These are phyloP conservation scores for Russula compacta DNA, from an alignment of 768 basidiomycete genomes.

Conservation along the genomic window DNA sequence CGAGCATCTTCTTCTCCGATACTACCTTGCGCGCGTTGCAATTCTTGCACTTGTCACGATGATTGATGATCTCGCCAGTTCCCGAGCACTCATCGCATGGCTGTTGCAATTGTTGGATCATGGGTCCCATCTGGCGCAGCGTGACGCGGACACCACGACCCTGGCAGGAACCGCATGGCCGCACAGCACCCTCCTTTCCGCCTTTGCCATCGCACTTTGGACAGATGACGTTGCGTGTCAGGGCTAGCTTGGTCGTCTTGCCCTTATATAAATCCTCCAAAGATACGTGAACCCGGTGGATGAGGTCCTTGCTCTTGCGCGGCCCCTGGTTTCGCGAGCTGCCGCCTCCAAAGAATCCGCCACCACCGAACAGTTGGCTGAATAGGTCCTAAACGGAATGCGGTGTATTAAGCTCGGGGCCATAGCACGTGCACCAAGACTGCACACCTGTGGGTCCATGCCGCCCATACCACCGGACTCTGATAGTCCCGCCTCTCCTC, in stretches of 20 bases:
- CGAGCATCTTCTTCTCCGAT: slow-evolving; percentile 92
- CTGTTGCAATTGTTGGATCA: slow-evolving; percentile 99
- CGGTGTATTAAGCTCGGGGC: not conserved
- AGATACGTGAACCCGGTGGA: slow-evolving; percentile 93
- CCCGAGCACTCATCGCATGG: slow-evolving; percentile 90
- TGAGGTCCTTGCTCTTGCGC: slow-evolving; percentile 95
- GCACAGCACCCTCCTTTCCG: slow-evolving; percentile 94
- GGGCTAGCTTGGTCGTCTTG: slow-evolving; percentile 94
- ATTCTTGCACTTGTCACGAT: slow-evolving; percentile 81
- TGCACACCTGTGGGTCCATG: slow-evolving; percentile 87
- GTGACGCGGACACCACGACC: slow-evolving; percentile 90
- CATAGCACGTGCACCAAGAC: not conserved
- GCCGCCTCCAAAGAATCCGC: slow-evolving; percentile 63
- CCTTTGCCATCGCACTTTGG: slow-evolving; percentile 91
- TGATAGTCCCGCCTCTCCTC: slow-evolving; percentile 85
- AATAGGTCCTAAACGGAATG: slow-evolving; percentile 66
- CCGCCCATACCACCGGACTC: slow-evolving; percentile 87
- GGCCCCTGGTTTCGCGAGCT: slow-evolving; percentile 51
- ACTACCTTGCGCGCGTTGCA: slow-evolving; percentile 96
- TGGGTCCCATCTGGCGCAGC: slow-evolving; percentile 95
- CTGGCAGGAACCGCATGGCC: slow-evolving; percentile 63
- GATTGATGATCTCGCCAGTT: slow-evolving; percentile 90
- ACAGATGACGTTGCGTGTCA: slow-evolving; percentile 94
- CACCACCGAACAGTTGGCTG: slow-evolving; percentile 86
- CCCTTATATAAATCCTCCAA: slow-evolving; percentile 98